A percentile compares a stretch with the other conserved stretches of the same genome.
These are phyloP conservation scores for Sungouiozyma intestinalis DNA, from an alignment of 805 yeast genomes.

Conservation along the genomic window DNA sequence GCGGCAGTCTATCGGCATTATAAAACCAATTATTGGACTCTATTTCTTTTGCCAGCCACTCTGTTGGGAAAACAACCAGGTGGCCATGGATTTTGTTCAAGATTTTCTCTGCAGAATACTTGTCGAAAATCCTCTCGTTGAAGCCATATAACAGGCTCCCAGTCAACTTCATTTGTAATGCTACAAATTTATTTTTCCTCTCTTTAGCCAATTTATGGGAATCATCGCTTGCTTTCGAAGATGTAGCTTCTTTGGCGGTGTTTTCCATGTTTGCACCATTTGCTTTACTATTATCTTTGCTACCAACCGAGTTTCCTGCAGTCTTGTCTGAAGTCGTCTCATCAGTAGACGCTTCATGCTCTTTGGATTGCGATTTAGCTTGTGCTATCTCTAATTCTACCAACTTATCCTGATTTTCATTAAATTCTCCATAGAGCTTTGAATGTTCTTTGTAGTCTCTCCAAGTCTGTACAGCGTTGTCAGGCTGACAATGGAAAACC, in stretches of 20 bases:
- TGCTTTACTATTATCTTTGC: not conserved
- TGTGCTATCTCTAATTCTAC: not conserved
- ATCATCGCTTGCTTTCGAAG: not conserved
- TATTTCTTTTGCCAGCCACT: conserved; percentile 80
- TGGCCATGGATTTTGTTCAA: conserved; percentile 73
- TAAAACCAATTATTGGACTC: conserved; percentile 94
- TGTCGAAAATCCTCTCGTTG: conserved; percentile 48
- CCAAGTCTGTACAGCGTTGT: conserved; percentile 85
- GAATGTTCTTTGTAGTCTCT: conserved; percentile 68
- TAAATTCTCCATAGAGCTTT: conserved; percentile 50
- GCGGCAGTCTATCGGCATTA: conserved; percentile 87
- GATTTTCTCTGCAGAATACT: conserved; percentile 65
- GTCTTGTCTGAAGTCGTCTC: not conserved
- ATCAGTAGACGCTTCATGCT: not conserved
- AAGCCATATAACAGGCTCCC: conserved; percentile 25
- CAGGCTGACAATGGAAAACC: conserved; percentile 93
- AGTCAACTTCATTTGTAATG: conserved; percentile 22
- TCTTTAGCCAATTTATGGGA: conserved; percentile 1
- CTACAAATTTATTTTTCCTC: conserved; percentile 12
- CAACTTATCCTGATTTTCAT: conserved; percentile 16
- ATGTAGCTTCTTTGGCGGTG: not conserved
- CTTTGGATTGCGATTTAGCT: not conserved
- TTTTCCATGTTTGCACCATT: not conserved
- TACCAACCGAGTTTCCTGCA: not conserved
- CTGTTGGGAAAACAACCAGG: conserved; percentile 81